phyloP scores from a whole-genome alignment of 768 basidiomycete genomes.

The Pleurotus platypus region DNA sequence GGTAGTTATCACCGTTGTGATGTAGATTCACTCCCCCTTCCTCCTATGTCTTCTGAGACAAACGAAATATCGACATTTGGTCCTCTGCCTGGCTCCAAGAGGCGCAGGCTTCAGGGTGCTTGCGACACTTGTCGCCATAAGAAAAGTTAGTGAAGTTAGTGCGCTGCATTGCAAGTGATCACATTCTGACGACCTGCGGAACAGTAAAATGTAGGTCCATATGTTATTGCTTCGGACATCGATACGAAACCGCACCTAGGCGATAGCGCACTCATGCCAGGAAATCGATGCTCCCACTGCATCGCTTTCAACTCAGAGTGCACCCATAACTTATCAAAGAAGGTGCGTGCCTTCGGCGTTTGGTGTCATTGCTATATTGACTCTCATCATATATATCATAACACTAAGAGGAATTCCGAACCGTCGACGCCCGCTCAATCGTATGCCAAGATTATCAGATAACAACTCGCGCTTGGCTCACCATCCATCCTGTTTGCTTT shows the following conservation, averaged over 20 bases:
- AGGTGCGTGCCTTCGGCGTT: constrained; percentile 26
- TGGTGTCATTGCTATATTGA: background rate
- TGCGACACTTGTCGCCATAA: constrained; percentile 83
- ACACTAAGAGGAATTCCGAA: no score
- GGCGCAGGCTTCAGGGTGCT: constrained; percentile 70
- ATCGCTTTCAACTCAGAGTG: constrained; percentile 60
- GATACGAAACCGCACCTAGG: constrained; percentile 28
- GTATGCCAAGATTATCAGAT: no score
- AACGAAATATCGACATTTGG: background rate
- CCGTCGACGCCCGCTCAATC: no score
- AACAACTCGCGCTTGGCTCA: no score
- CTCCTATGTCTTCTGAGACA: background rate
- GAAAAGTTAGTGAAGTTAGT: constrained; percentile 53
- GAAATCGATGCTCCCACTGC: constrained; percentile 67
- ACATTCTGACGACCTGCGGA: no score
- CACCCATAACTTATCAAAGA: constrained; percentile 53
- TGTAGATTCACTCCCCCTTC: no score
- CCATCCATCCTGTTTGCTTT: background rate
- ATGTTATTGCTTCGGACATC: background rate
- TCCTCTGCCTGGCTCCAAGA: constrained; percentile 37
- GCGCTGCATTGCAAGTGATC: no score
- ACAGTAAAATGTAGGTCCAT: constrained; percentile 59
- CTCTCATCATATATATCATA: background rate
- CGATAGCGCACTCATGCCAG: constrained; percentile 70
- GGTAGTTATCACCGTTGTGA: no score